Evolutionary conservation across 495 filamentous ascomycete genomes (phyloP).

Genomic region (Massariosphaeria phaeospora): DNA sequence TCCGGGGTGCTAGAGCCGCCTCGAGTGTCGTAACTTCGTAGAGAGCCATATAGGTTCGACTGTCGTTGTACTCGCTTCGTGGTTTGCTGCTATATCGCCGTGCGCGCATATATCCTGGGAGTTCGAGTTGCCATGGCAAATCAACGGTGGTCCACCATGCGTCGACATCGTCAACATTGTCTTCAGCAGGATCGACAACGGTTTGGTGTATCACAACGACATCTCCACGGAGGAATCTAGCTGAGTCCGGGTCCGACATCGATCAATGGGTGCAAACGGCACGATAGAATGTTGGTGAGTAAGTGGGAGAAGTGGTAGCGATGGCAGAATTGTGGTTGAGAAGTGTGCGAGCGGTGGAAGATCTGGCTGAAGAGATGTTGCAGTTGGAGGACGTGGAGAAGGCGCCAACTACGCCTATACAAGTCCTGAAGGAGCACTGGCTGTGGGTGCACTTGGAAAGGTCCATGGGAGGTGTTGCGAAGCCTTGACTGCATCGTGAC

Average conservation of each 20-base stretch:
- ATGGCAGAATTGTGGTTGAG: neutral
- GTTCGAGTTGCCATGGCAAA: slow-evolving; percentile 15
- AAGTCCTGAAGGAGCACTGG: too few species aligned
- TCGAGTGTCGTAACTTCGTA: slow-evolving; percentile 8
- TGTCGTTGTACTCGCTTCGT: neutral
- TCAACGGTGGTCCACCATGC: slow-evolving; percentile 27
- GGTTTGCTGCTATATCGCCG: slow-evolving; percentile 6
- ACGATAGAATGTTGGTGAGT: neutral
- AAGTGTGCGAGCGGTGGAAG: too few species aligned
- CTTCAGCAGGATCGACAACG: neutral
- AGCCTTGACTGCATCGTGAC: too few species aligned
- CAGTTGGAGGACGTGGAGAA: too few species aligned
- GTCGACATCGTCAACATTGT: slow-evolving; percentile 12
- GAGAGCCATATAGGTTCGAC: slow-evolving; percentile 5
- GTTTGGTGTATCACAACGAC: slow-evolving; percentile 7
- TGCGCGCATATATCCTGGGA: slow-evolving; percentile 20
- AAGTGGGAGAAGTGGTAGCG: neutral
- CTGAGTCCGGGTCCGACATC: neutral
- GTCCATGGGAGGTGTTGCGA: too few species aligned
- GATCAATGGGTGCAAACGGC: neutral
- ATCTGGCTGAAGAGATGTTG: too few species aligned
- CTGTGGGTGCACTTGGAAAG: too few species aligned
- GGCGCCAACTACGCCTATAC: too few species aligned
- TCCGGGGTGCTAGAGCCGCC: neutral
- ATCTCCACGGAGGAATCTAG: neutral